phyloP scores from a whole-genome alignment of 345 rosid species.

The Carallia pectinifolia region DNA sequence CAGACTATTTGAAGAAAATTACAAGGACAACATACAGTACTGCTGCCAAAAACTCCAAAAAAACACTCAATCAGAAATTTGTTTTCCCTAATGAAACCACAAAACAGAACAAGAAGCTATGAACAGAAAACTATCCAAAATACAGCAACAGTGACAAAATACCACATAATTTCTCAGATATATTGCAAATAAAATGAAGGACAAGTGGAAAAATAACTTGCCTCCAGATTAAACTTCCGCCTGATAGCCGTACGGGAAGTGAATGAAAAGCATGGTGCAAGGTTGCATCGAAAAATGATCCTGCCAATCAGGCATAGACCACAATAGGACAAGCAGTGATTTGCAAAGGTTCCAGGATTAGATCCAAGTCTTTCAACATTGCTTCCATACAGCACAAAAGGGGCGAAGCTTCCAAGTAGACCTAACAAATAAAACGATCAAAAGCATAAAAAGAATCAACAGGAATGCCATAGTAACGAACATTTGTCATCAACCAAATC shows the following conservation, averaged over 20 bases:
- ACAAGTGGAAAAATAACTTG: conserved; percentile 24
- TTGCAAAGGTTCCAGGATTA: conserved; percentile 71
- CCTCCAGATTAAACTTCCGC: conserved; percentile 88
- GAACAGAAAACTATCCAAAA: background rate
- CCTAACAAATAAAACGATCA: conserved; percentile 27
- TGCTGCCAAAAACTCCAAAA: background rate
- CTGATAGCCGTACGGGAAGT: conserved; percentile 75
- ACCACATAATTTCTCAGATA: background rate
- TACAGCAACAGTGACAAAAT: background rate
- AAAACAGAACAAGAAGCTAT: background rate
- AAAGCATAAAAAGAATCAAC: background rate
- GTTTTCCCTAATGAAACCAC: background rate
- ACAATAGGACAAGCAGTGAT: conserved; percentile 69
- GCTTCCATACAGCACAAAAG: conserved; percentile 85
- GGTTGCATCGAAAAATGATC: conserved; percentile 62
- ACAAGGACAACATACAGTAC: no score
- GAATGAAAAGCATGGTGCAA: conserved; percentile 89
- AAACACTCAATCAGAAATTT: background rate
- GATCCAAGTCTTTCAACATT: conserved; percentile 88
- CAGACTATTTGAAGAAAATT: background rate
- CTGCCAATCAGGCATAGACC: conserved; percentile 73
- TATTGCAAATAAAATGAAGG: background rate
- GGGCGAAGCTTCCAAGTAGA: conserved; percentile 85
- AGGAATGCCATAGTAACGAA: background rate
- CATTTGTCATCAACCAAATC: background rate